Percentiles rank a stretch among this genome's conserved stretches.
These are phyloP conservation scores for Macrophomina phaseolina DNA, from an alignment of 2,329 filamentous ascomycete genomes.

Conservation along the genomic window DNA sequence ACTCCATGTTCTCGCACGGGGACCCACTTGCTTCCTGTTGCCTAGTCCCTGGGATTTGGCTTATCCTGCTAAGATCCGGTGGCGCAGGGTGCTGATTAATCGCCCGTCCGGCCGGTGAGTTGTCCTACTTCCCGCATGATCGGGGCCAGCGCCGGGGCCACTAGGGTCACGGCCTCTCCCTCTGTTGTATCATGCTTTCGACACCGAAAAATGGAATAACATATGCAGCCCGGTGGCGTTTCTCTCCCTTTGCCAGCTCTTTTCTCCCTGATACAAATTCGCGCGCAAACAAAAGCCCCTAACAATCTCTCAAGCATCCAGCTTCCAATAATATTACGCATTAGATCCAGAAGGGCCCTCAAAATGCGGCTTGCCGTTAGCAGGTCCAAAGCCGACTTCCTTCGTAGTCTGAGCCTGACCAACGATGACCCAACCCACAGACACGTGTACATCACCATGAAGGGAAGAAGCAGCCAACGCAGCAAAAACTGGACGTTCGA, in stretches of 20 bases:
- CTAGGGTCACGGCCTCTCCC: background rate
- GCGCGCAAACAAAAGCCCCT: too few relatives aligned
- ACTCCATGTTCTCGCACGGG: background rate
- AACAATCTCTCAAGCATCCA: too few relatives aligned
- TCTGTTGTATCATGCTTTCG: background rate
- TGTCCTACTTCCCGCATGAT: background rate
- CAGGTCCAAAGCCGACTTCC: conserved; percentile 44
- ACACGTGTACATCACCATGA: conserved; percentile 49
- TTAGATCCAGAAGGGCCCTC: background rate
- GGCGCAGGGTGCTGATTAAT: background rate
- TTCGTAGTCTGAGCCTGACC: conserved; percentile 48
- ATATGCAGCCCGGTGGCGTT: background rate
- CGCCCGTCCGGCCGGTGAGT: background rate
- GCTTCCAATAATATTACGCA: too few relatives aligned
- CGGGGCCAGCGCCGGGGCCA: background rate
- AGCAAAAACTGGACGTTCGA: too few relatives aligned
- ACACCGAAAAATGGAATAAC: background rate
- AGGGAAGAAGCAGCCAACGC: conserved; percentile 39
- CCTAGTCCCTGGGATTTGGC: background rate
- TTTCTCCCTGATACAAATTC: too few relatives aligned
- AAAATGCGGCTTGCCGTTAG: conserved; percentile 10
- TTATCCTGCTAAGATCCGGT: background rate
- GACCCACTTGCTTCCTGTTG: background rate
- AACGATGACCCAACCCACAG: conserved; percentile 42
- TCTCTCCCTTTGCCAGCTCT: too few relatives aligned